These are phyloP conservation scores for Arxiozyma slooffiae DNA, from an alignment of 1,139 yeast species.

Conservation along the genomic window DNA sequence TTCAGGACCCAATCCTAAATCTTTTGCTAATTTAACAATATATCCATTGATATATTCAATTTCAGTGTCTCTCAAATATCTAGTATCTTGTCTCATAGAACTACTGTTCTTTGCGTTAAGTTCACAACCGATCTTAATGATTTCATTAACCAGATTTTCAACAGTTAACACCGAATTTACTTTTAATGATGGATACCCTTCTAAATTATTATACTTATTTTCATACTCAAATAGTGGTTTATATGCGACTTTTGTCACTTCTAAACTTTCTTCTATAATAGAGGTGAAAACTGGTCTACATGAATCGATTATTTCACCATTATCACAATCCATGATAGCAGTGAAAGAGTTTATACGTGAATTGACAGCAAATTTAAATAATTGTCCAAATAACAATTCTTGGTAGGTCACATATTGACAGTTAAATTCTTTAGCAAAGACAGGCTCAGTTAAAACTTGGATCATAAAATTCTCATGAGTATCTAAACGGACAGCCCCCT, in stretches of 20 bases:
- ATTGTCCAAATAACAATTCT: slow-evolving; percentile 54
- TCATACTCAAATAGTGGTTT: slow-evolving; percentile 27
- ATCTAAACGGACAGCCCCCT: slow-evolving; percentile 12
- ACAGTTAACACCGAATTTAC: slow-evolving; percentile 33
- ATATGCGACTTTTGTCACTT: slow-evolving; percentile 31
- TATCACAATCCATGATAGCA: slow-evolving; percentile 61
- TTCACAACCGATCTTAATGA: slow-evolving; percentile 40
- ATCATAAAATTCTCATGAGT: slow-evolving; percentile 19
- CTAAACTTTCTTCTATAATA: slow-evolving; percentile 42
- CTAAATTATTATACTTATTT: slow-evolving; percentile 25
- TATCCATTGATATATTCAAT: slow-evolving; percentile 74
- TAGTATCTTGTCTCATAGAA: slow-evolving; percentile 81
- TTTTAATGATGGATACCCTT: slow-evolving; percentile 18
- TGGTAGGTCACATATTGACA: slow-evolving; percentile 40
- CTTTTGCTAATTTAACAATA: slow-evolving; percentile 42
- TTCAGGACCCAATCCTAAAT: slow-evolving; percentile 21
- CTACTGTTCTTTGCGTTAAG: slow-evolving; percentile 54
- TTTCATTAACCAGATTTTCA: slow-evolving; percentile 36
- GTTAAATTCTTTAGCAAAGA: slow-evolving; percentile 32
- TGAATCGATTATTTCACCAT: slow-evolving; percentile 52
- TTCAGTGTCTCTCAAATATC: slow-evolving; percentile 56
- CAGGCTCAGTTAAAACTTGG: slow-evolving; percentile 22
- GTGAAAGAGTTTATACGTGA: slow-evolving; percentile 78
- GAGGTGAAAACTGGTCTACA: slow-evolving; percentile 35
- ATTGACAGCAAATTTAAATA: slow-evolving; percentile 69